Conservation (phyloP, 2,329 filamentous ascomycete genomes). For the Hysterium pulicare region DNA sequence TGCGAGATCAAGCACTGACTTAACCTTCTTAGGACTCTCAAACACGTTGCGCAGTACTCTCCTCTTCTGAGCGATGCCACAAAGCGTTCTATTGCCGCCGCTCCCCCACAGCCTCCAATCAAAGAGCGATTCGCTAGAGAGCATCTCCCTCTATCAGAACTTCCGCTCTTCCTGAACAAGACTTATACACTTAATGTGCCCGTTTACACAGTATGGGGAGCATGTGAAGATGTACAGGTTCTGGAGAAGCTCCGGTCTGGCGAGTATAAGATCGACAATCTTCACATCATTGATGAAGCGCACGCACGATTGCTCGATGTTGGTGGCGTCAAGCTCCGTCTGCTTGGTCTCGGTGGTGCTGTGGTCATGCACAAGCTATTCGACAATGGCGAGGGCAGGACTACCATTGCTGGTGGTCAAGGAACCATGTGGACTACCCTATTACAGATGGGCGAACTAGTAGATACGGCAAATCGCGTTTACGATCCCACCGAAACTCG, state of each 20-base stretch:
- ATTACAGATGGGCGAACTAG: slow-evolving; percentile 94
- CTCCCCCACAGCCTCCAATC: slow-evolving; percentile 66
- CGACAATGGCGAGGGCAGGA: slow-evolving; percentile 95
- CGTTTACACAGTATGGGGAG: slow-evolving; percentile 98
- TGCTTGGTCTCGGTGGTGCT: slow-evolving; percentile 89
- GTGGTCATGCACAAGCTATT: slow-evolving; percentile 99
- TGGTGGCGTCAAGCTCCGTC: slow-evolving; percentile 90
- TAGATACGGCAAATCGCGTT: slow-evolving; percentile 95
- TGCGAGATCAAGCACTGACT: too few species aligned
- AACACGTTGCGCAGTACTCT: slow-evolving; percentile 98
- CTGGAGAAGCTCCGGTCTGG: slow-evolving; percentile 95
- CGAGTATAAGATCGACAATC: slow-evolving; percentile 95
- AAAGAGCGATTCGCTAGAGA: slow-evolving; percentile 79
- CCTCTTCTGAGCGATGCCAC: slow-evolving; percentile 79
- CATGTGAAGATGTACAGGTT: slow-evolving; percentile 96
- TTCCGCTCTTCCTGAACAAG: slow-evolving; percentile 82
- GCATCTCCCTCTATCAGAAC: slow-evolving; percentile 87
- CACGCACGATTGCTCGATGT: slow-evolving; percentile 93
- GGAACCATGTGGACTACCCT: slow-evolving; percentile 99
- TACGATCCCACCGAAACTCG: slow-evolving; percentile 98
- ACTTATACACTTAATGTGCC: slow-evolving; percentile 90
- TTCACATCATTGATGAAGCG: slow-evolving; percentile 98
- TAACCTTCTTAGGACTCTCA: slow-evolving; percentile 92
- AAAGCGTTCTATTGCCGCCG: slow-evolving; percentile 63
- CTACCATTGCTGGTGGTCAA: slow-evolving; percentile 95